Evolutionary conservation across 768 basidiomycete genomes (phyloP), one percentile per base, ranked within the genome.

Genomic region (Lenzites betulinus): DNA sequence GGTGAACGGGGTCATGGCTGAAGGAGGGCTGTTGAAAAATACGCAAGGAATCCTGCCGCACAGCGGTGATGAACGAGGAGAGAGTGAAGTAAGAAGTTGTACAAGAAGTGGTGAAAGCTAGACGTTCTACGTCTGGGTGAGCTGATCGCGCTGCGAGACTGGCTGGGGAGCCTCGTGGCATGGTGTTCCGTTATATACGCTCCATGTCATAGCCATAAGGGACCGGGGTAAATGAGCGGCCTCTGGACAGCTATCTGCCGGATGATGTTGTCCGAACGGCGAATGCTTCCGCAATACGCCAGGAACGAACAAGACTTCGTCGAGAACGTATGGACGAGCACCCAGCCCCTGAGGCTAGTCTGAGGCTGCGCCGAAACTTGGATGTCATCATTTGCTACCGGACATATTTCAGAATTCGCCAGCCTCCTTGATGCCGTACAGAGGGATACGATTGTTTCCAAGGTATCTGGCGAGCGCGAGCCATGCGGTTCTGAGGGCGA

Each of bases 71-170:
- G 42, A 36, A 42, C 23, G 26, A 13, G 6, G 30, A 55, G 53
- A 59, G 41, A 54, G n/a, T n/a, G 22, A 30, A 25, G 26, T 38
- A 15, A 28, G 44, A 30, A 13, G 39, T 43, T 33, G 33, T 46
- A 59, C 22, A 51, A 57, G 7, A 7, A 22, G 43, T 13, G 51
- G 30, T 42, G 58, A 53, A 36, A 20, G 48, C 60, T 43, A 42
- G 61, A 63, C 56, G 61, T 63, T 63, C 61, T 16, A 63, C 61
- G 61, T 51, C 56, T 56, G n/a, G 44, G 47, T 56, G 60, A 62
- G 60, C 60, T 53, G 60, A 53, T 30, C 59, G 59, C 59, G n/a
- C 60, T 57, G 54, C 54, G 54, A 62, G 54, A 55, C 54, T 62
- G 51, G 51, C 51, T 60, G 51, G 25, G 44, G 44, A 39, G 12